Evolutionary conservation across 805 yeast genomes (phyloP), one percentile per base, ranked within the genome.

Genomic region (Kuraishia cidri): DNA sequence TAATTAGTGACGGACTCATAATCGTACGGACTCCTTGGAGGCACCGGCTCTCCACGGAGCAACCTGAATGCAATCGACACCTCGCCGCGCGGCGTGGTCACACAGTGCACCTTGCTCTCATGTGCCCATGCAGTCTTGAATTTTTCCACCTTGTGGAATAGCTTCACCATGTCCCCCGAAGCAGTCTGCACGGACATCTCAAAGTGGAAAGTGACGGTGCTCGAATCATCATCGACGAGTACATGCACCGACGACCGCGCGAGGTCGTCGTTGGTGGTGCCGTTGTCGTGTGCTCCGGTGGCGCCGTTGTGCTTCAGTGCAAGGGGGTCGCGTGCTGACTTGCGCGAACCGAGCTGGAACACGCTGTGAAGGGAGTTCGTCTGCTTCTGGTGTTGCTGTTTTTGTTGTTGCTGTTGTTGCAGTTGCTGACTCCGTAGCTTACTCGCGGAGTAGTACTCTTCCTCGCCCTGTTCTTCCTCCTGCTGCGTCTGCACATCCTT

Each of bases 1-100:
- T 49, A 52, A 21, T 50, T 39, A 11, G 46, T 40, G 10, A 44
- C 36, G 3, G 35, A 23, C 4, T 45, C 51, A 31, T 39, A 52
- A 29, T 50, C 56, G 26, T 48, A 52, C 8, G 50, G 54, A 10
- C 47, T 35, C 28, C 41, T 39, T 8, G 54, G 48, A 6, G 47
- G 48, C 2, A 45, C 20, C 29, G 42, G 47, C 16, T 40, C 47
- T 8, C 53, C 54, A 31, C 43, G 45, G 2, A 11, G 17, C n/a
- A 51, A 12, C 10, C 27, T 44, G 35, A 43, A 50, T 8, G 37
- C 26, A 1, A 47, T 21, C 6, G 31, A 29, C n/a, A 33, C 18
- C 27, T 41, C 38, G 5, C 30, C 30, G 2, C 29, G 30, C 4
- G 21, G 26, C 8, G 40, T 26, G 10, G 24, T 18, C 6, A 40